Conservation (phyloP, 192 early-diverging fungal species). For the Coemansia sp. region DNA sequence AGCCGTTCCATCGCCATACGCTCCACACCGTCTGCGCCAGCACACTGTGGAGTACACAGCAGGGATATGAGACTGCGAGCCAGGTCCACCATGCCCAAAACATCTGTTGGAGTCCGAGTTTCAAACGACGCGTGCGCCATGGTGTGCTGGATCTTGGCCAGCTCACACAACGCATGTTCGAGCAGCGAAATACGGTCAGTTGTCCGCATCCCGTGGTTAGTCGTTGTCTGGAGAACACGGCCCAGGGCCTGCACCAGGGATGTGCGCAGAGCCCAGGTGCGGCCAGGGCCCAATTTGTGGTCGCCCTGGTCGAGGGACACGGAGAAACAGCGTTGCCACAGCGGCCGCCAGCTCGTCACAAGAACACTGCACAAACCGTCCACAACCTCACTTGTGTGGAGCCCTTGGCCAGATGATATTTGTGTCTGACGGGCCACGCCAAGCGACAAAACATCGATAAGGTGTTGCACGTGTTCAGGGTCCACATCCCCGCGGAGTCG, state of each 20-base stretch:
- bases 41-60: neutral
- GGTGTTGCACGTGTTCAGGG: slow-evolving; percentile 10
- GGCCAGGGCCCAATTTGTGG: neutral
- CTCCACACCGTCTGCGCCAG: slow-evolving; percentile 12
- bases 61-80: slow-evolving; percentile 26
- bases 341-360: slow-evolving; percentile 22
- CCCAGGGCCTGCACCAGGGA: slow-evolving; percentile 15
- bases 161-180: slow-evolving; percentile 30
- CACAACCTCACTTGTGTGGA: slow-evolving; percentile 12
- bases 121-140: neutral
- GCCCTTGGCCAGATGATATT: neutral
- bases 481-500: neutral
- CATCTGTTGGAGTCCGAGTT: neutral
- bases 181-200: slow-evolving; percentile 16
- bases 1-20: slow-evolving; percentile 28
- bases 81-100: slow-evolving; percentile 10
- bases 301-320: slow-evolving; percentile 7
- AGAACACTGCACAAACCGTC: slow-evolving; percentile 21
- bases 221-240: neutral
- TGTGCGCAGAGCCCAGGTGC: slow-evolving; percentile 11
- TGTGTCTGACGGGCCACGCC: slow-evolving; percentile 10
- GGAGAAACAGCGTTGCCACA: slow-evolving; percentile 35
- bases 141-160: slow-evolving; percentile 20
- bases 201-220: slow-evolving; percentile 5
- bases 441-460: slow-evolving; percentile 19